Percentiles rank a stretch among this genome's conserved stretches.
phyloP scores from a whole-genome alignment of 805 yeast species.

The Ogataea sp. region DNA sequence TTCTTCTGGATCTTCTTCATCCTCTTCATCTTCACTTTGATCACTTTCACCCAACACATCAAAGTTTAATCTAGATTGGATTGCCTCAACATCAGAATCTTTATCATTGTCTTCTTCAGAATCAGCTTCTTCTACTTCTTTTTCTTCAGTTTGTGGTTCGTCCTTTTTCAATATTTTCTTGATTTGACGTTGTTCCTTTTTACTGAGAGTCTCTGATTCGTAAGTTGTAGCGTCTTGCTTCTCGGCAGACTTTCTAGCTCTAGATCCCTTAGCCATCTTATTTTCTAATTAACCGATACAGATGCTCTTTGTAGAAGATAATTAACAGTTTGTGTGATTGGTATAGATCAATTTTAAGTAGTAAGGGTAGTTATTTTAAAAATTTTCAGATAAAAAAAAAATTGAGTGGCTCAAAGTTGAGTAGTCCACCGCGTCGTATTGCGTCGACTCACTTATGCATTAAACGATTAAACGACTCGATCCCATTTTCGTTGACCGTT shows the following conservation, averaged over 20 bases:
- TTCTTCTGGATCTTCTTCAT: slow-evolving; percentile 9
- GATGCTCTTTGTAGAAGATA: too few species aligned
- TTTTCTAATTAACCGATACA: neutral
- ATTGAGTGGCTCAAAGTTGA: neutral
- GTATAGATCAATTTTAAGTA: too few species aligned
- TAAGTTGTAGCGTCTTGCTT: slow-evolving; percentile 26
- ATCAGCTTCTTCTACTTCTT: slow-evolving; percentile 25
- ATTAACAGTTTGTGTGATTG: too few species aligned
- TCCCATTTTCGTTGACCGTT: too few species aligned
- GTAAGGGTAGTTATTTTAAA: neutral
- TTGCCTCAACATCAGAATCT: slow-evolving; percentile 13
- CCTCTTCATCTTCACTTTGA: slow-evolving; percentile 17
- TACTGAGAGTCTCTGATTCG: slow-evolving; percentile 45
- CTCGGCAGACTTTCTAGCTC: slow-evolving; percentile 7
- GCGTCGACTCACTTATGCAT: too few species aligned
- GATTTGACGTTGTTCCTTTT: slow-evolving; percentile 54
- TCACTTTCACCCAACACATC: slow-evolving; percentile 23
- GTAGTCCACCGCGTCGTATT: slow-evolving; percentile 1
- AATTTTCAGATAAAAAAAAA: neutral
- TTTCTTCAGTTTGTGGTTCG: slow-evolving; percentile 18
- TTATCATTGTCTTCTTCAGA: slow-evolving; percentile 34
- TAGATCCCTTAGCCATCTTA: slow-evolving; percentile 11
- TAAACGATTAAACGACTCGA: too few species aligned
- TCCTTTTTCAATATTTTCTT: slow-evolving; percentile 32
- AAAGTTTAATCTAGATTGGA: slow-evolving; percentile 14